Evolutionary conservation across 2,329 filamentous ascomycete genomes (phyloP).

Genomic region (Dendryphion nanum): DNA sequence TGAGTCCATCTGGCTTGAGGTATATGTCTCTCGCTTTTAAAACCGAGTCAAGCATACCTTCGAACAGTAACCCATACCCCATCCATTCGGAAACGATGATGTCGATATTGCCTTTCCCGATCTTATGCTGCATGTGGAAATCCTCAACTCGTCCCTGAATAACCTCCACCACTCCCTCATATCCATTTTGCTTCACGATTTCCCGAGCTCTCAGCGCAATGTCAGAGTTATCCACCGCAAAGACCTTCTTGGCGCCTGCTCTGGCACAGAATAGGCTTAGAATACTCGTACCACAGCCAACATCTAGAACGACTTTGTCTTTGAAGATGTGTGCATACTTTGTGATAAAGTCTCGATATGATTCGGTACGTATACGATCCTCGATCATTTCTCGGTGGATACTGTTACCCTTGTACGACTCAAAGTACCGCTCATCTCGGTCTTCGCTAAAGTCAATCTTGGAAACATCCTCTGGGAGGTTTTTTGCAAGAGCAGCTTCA

Average conservation of each 20-base stretch:
- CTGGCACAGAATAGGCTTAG: conserved; percentile 92
- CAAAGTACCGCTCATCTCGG: conserved; percentile 62
- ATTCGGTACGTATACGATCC: conserved; percentile 81
- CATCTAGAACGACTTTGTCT: conserved; percentile 84
- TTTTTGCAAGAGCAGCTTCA: conserved; percentile 43
- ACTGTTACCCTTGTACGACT: conserved; percentile 63
- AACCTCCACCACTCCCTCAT: conserved; percentile 72
- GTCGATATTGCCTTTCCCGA: conserved; percentile 64
- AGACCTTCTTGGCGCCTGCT: conserved; percentile 81
- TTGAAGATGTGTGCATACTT: conserved; percentile 83
- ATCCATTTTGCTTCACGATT: conserved; percentile 78
- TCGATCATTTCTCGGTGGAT: conserved; percentile 98
- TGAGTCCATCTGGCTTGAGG: conserved; percentile 73
- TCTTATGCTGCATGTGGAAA: conserved; percentile 61
- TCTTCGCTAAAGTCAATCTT: conserved; percentile 37
- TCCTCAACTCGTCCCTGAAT: conserved; percentile 87
- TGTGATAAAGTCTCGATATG: conserved; percentile 94
- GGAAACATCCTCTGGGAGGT: conserved; percentile 31
- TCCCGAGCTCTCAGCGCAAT: conserved; percentile 85
- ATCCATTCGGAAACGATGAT: conserved; percentile 98
- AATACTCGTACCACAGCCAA: conserved; percentile 81
- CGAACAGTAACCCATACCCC: conserved; percentile 90
- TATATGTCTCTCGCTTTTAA: conserved; percentile 86
- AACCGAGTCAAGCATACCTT: conserved; percentile 94
- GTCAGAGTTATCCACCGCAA: conserved; percentile 88